These are phyloP conservation scores for Jatropha podagrica DNA, from an alignment of 441 rosid genomes.

Conservation along the genomic window DNA sequence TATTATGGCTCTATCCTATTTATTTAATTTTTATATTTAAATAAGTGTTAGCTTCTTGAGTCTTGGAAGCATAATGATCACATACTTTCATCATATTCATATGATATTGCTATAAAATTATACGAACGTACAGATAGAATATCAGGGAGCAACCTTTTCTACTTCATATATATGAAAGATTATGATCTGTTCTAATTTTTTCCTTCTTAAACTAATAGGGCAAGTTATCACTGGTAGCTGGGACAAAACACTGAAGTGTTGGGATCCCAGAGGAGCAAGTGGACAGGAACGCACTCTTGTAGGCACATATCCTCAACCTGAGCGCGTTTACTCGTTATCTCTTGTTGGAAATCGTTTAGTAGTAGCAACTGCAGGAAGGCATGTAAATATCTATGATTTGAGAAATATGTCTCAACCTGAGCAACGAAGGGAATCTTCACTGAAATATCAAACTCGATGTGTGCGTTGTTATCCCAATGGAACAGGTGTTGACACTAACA, in stretches of 20 bases:
- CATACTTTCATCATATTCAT: background rate
- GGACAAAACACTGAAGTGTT: conserved; percentile 92
- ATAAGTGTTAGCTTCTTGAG: background rate
- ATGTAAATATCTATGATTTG: conserved; percentile 88
- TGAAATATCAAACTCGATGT: conserved; percentile 94
- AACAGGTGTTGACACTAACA: conserved; percentile 52
- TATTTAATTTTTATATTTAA: background rate
- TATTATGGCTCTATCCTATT: background rate
- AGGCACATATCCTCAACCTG: conserved; percentile 87
- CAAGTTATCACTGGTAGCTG: conserved; percentile 96
- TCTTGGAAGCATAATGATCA: background rate
- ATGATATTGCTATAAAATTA: background rate
- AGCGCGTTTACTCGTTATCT: conserved; percentile 89
- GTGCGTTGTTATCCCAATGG: conserved; percentile 97
- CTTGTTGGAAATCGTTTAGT: conserved; percentile 90
- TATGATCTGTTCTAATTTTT: background rate
- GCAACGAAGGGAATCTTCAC: conserved; percentile 92
- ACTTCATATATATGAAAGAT: background rate
- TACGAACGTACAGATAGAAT: background rate
- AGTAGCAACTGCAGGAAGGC: conserved; percentile 94
- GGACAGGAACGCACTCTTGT: conserved; percentile 88
- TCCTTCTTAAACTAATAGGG: conserved; percentile 38
- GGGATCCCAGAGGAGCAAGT: conserved; percentile 99
- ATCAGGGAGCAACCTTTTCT: background rate
- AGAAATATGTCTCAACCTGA: conserved; percentile 99